Evolutionary conservation across 306 rosid species (phyloP), one percentile per base, ranked within the genome.

Genomic region (Bauhinia variegata): DNA sequence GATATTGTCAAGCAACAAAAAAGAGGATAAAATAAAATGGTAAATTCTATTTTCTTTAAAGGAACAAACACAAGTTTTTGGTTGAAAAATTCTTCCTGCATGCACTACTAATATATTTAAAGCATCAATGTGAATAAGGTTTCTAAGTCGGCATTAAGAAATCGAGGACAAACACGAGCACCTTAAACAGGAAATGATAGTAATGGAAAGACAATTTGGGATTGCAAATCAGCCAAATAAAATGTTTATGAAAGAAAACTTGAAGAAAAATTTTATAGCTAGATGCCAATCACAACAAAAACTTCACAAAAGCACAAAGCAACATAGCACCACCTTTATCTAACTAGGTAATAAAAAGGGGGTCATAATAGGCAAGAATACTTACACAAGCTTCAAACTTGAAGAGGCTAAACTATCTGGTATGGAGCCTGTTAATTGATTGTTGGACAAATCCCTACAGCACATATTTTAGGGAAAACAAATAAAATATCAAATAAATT

Each of bases 361-460:
- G 32, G 42, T 38, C 57, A 64, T 8, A 18, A 55, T n/a, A 43
- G 41, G 64, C 67, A 74, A 14, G 18, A n/a, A 47, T 72, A 86
- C 98, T 87, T 82, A 92, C 98, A 86, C 86, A 47, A 92, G 98
- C 66, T 81, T 91, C 78, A 92, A 80, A 70, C 82, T 79, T 71
- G 90, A 85, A 78, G 89, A 79, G 23, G 84, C 67, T 73, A 93
- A 67, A 76, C 90, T 83, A 60, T 85, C 90, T 14, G 96, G 95
- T 70, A 89, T 93, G 52, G 97, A 59, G 47, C 97, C 99, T 6
- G 87, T 71, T 52, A 90, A 77, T 64, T 80, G 92, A 82, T 93
- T 93, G 72, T 78, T 61, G 63, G 99, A 86, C 80, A 93, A 79
- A 82, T 93, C 99, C 96, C 99, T 93, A 51, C 68, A 63, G 36